phyloP scores from a whole-genome alignment of 106 monocot genomes.

The Ottelia alismoides region DNA sequence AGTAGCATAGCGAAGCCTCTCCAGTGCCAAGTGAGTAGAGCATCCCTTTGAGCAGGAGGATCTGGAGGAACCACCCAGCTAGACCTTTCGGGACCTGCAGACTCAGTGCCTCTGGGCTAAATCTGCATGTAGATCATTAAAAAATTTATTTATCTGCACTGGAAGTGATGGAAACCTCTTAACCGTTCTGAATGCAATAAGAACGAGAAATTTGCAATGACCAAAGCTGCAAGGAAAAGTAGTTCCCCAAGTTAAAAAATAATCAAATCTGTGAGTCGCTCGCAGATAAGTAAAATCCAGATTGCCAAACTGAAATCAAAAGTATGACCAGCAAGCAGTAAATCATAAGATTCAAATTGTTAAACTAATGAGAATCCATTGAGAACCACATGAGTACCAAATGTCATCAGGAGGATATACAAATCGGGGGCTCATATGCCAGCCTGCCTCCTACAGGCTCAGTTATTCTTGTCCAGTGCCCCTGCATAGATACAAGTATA shows the following conservation, averaged over 20 bases:
- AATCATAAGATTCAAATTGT: slow-evolving; percentile 9
- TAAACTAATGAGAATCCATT: slow-evolving; percentile 20
- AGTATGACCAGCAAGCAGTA: not conserved
- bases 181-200: too few species aligned
- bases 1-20: slow-evolving; percentile 18
- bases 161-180: too few species aligned
- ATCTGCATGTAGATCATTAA: slow-evolving; percentile 1
- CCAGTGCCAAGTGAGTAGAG: slow-evolving; percentile 18
- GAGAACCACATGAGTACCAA: slow-evolving; percentile 23
- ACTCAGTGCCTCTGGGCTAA: slow-evolving; percentile 18
- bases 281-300: not conserved
- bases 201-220: too few species aligned
- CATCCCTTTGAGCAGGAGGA: slow-evolving; percentile 17
- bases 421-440: slow-evolving; percentile 28
- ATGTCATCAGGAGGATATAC: slow-evolving; percentile 28
- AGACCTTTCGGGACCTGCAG: slow-evolving; percentile 27
- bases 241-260: not conserved
- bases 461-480: slow-evolving; percentile 34
- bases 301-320: not conserved
- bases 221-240: not conserved
- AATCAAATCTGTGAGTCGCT: too few species aligned
- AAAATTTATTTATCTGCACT: not conserved
- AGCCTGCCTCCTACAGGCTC: slow-evolving; percentile 25
- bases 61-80: slow-evolving; percentile 17
- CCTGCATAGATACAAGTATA: slow-evolving; percentile 12